A percentile compares a stretch with the other conserved stretches of the same genome.
phyloP scores from a whole-genome alignment of 192 early-diverging fungal genomes.

The Kappamyces sp. region DNA sequence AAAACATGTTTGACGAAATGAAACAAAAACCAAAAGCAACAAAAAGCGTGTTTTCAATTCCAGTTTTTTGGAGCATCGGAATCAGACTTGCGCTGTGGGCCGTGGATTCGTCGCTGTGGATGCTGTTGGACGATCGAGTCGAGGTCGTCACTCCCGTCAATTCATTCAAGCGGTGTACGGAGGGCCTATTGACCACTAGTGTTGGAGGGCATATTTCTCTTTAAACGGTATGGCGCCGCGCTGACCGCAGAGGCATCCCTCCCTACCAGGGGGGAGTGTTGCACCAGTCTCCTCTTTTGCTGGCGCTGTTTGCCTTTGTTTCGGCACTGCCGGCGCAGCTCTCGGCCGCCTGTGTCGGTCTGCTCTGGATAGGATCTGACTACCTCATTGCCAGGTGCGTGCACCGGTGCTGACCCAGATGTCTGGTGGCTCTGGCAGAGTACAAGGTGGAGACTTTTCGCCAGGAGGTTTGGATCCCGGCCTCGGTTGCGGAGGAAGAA shows the following conservation, averaged over 20 bases:
- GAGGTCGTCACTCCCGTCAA: slow-evolving; percentile 86
- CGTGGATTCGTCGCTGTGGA: background rate
- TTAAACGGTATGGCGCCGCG: slow-evolving; percentile 27
- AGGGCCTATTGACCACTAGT: slow-evolving; percentile 41
- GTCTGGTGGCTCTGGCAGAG: slow-evolving; percentile 2
- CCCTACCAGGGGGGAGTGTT: slow-evolving; percentile 86
- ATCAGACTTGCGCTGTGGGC: background rate
- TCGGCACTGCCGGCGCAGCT: slow-evolving; percentile 16
- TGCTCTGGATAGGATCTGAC: background rate
- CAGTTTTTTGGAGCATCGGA: too few relatives aligned
- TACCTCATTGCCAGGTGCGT: slow-evolving; percentile 2
- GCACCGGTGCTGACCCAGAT: background rate
- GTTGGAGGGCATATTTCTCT: slow-evolving; percentile 78
- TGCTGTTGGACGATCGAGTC: slow-evolving; percentile 22
- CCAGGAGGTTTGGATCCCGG: slow-evolving; percentile 6
- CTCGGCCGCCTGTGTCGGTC: background rate
- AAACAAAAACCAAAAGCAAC: too few relatives aligned
- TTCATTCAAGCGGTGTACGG: slow-evolving; percentile 72
- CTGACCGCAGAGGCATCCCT: slow-evolving; percentile 41
- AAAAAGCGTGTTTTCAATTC: too few relatives aligned
- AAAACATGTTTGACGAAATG: too few relatives aligned
- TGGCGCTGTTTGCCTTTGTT: slow-evolving; percentile 64
- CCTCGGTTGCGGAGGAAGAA: slow-evolving; percentile 6
- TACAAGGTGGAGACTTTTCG: background rate
- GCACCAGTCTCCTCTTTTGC: slow-evolving; percentile 79